phyloP scores from a whole-genome alignment of 148 eudicot species.

The Dysphania ambrosioides region DNA sequence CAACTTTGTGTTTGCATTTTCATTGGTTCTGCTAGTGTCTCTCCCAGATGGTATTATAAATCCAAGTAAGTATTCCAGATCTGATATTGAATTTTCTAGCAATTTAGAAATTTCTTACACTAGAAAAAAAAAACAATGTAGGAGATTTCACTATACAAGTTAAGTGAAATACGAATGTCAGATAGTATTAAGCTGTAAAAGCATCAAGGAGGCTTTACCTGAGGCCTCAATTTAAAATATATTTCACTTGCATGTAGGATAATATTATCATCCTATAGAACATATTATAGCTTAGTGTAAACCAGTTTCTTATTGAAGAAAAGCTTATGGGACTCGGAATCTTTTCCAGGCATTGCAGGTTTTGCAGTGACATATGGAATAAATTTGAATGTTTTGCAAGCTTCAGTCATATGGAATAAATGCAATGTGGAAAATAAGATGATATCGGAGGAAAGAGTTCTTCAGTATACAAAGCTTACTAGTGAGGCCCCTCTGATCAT shows the following conservation, averaged over 20 bases:
- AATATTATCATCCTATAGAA: background rate
- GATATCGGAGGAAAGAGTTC: slow-evolving; percentile 94
- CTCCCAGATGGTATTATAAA: slow-evolving; percentile 92
- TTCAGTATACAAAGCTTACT: slow-evolving; percentile 81
- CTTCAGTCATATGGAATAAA: slow-evolving; percentile 93
- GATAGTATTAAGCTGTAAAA: no score
- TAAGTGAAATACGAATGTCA: no score
- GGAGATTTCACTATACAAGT: no score
- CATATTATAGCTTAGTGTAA: background rate
- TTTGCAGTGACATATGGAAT: slow-evolving; percentile 95
- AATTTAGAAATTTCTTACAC: background rate
- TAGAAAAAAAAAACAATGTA: background rate
- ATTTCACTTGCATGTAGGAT: background rate
- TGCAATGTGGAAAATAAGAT: slow-evolving; percentile 98
- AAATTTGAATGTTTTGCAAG: slow-evolving; percentile 84
- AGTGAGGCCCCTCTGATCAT: slow-evolving; percentile 79
- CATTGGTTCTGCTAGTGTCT: slow-evolving; percentile 77
- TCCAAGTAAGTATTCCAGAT: slow-evolving; percentile 62
- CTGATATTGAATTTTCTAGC: background rate
- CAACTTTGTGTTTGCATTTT: slow-evolving; percentile 93
- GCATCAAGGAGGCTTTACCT: no score
- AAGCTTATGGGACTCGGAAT: background rate
- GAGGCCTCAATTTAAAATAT: background rate
- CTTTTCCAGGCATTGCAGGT: slow-evolving; percentile 88
- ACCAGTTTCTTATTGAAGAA: no score